Evolutionary conservation across 2,329 filamentous ascomycete species (phyloP).

Genomic region (Ophiostoma quercus): DNA sequence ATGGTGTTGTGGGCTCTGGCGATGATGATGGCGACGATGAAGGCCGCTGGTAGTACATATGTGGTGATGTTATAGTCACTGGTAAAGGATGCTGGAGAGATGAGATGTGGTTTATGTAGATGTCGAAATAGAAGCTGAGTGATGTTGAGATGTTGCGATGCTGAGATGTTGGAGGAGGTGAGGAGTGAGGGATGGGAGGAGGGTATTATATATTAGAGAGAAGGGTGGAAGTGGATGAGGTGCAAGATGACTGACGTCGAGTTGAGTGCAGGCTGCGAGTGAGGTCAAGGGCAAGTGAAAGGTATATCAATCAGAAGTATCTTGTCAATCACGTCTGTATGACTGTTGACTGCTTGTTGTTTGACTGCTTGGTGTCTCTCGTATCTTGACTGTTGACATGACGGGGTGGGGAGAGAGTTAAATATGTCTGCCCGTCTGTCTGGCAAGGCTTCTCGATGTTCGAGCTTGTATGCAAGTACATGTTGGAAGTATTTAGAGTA

Average conservation of each 20-base stretch:
- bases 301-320: background rate
- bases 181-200: background rate
- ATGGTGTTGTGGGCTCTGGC: background rate
- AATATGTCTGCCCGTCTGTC: background rate
- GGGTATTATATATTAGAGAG: conserved; percentile 12
- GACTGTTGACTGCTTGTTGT: background rate
- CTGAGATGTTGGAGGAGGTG: background rate
- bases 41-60: background rate
- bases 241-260: background rate
- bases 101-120: background rate
- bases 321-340: background rate
- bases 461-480: background rate
- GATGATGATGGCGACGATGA: background rate
- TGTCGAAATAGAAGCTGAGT: background rate
- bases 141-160: background rate
- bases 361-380: background rate
- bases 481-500: background rate
- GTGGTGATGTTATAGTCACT: background rate
- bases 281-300: background rate
- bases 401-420: conserved; percentile 9
- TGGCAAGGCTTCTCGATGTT: conserved; percentile 1
- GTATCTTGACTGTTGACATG: background rate
- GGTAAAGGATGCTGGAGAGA: background rate
- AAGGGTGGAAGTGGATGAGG: background rate
- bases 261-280: background rate